A percentile compares a stretch with the other conserved stretches of the same genome.
Conservation (phyloP, 2,329 filamentous ascomycete species). For the Hypoxylon rubiginosum region DNA sequence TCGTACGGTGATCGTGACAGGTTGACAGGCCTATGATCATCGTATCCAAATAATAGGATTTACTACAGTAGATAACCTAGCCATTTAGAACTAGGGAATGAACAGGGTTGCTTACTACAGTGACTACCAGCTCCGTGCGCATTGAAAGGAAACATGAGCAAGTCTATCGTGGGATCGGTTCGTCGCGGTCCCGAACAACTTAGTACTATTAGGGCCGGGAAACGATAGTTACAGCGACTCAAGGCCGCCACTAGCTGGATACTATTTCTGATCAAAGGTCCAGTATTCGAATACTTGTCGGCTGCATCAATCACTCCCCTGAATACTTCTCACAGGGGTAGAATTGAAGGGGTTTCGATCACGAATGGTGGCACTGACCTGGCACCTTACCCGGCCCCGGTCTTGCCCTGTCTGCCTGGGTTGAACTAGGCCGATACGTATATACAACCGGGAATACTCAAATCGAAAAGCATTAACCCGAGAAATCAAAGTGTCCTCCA, state of each 20-base stretch:
- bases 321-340: not conserved
- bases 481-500: constrained; percentile 1
- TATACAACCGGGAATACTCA: not conserved
- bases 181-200: not conserved
- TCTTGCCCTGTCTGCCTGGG: not conserved
- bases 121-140: not conserved
- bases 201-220: not conserved
- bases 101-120: constrained; percentile 33
- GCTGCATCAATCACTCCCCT: not conserved
- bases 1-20: not conserved
- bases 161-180: not conserved
- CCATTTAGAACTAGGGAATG: not conserved
- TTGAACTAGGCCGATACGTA: constrained; percentile 2
- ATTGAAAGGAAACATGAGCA: not conserved
- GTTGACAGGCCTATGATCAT: not conserved
- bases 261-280: not conserved
- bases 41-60: not conserved
- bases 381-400: not conserved
- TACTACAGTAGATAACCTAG: not conserved
- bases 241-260: not conserved
- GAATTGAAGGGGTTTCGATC: not conserved
- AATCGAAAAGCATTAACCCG: constrained; percentile 1
- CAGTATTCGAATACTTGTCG: not conserved
- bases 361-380: not conserved
- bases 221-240: not conserved